These are phyloP conservation scores for Theileria sp. DNA, from an alignment of 169 alveolate genomes.

Conservation along the genomic window DNA sequence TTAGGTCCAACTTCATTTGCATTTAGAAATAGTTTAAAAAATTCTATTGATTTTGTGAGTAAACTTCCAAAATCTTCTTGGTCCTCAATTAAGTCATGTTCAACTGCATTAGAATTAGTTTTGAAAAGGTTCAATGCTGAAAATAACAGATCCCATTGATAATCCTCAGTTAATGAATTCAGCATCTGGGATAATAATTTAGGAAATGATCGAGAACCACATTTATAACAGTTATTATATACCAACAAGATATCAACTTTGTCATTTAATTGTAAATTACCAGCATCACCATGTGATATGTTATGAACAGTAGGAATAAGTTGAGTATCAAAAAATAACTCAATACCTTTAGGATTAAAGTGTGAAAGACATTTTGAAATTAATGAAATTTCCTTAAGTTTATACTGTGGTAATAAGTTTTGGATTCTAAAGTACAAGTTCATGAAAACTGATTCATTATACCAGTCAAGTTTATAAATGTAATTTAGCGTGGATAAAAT, in stretches of 20 bases:
- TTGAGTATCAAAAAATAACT: background rate
- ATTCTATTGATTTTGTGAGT: background rate
- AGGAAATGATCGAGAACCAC: constrained; percentile 14
- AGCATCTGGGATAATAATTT: background rate
- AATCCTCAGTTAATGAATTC: background rate
- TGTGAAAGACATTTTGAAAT: constrained; percentile 13
- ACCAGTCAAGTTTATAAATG: constrained; percentile 11
- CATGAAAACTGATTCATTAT: background rate
- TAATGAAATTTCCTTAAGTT: background rate
- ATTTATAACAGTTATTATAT: background rate
- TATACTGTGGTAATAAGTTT: background rate
- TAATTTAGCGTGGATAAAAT: constrained; percentile 7
- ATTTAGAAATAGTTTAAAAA: background rate
- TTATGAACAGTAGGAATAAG: constrained; percentile 14
- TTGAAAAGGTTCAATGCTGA: background rate
- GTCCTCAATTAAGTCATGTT: background rate
- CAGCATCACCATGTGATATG: background rate
- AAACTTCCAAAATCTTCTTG: background rate
- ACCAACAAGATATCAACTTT: constrained; percentile 14
- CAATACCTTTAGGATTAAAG: background rate
- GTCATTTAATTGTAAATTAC: background rate
- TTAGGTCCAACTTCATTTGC: constrained; percentile 1
- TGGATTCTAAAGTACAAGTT: background rate
- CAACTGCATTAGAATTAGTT: background rate
- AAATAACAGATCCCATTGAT: constrained; percentile 14